phyloP scores from a whole-genome alignment of 2,329 filamentous ascomycete genomes.

The Juglanconis sp. region DNA sequence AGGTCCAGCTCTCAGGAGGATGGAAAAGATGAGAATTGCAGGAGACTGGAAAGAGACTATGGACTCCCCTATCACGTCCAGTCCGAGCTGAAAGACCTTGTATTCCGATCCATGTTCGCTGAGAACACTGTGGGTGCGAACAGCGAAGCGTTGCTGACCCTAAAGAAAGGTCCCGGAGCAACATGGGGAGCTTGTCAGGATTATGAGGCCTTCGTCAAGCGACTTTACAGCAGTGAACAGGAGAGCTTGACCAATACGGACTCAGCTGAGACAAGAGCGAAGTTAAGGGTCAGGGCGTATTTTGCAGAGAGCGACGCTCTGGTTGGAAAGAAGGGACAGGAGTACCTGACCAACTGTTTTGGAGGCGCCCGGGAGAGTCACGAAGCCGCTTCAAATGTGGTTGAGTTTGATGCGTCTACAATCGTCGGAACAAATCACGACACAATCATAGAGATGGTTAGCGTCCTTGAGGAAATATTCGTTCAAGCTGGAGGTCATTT shows the following conservation, averaged over 20 bases:
- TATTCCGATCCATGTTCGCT: neutral
- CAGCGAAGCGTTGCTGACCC: slow-evolving; percentile 11
- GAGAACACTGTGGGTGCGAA: slow-evolving; percentile 12
- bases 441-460: neutral
- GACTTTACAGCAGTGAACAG: neutral
- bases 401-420: neutral
- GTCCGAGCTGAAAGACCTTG: neutral
- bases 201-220: slow-evolving; percentile 5
- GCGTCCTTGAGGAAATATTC: slow-evolving; percentile 4
- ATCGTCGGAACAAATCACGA: slow-evolving; percentile 4
- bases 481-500: neutral
- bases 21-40: neutral
- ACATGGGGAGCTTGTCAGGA: slow-evolving; percentile 12
- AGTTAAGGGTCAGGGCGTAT: slow-evolving; percentile 4
- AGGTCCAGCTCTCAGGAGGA: neutral
- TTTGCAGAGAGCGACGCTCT: slow-evolving; percentile 12
- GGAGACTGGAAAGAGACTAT: neutral
- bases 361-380: neutral
- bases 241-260: neutral
- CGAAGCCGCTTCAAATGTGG: neutral
- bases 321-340: slow-evolving; percentile 11
- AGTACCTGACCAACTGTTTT: slow-evolving; percentile 10
- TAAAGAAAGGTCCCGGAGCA: slow-evolving; percentile 10
- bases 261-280: neutral
- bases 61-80: neutral